A percentile compares a stretch with the other conserved stretches of the same genome.
These are phyloP conservation scores for Arxiozyma slooffiae DNA, from an alignment of 1,139 yeast species.

Conservation along the genomic window DNA sequence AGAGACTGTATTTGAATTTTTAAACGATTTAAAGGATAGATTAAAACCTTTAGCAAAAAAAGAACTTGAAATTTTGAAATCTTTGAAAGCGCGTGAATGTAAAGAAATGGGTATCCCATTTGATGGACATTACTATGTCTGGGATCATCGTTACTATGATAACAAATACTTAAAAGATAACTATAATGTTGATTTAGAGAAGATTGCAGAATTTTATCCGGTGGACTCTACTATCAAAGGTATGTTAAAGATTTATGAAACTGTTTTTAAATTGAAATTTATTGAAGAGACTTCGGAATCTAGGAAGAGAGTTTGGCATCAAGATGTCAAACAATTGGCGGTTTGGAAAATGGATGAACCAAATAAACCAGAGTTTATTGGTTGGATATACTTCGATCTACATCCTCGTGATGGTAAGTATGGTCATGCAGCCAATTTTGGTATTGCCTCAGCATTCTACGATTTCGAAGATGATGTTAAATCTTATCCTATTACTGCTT, in stretches of 20 bases:
- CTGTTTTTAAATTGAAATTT: constrained; percentile 57
- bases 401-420: constrained; percentile 83
- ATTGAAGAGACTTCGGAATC: constrained; percentile 38
- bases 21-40: constrained; percentile 50
- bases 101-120: constrained; percentile 35
- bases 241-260: constrained; percentile 64
- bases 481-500: constrained; percentile 59
- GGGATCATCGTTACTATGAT: constrained; percentile 67
- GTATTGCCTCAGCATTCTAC: constrained; percentile 52
- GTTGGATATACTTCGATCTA: constrained; percentile 70
- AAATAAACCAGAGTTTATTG: constrained; percentile 49
- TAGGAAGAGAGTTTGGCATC: constrained; percentile 52
- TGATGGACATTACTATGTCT: constrained; percentile 46
- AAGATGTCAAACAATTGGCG: constrained; percentile 64
- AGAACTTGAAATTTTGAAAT: constrained; percentile 43
- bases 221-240: constrained; percentile 53
- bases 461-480: constrained; percentile 39
- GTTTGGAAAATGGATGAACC: constrained; percentile 55
- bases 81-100: constrained; percentile 47
- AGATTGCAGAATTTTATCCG: constrained; percentile 72
- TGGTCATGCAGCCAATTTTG: constrained; percentile 81
- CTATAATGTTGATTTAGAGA: constrained; percentile 60
- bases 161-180: constrained; percentile 55
- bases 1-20: constrained; percentile 48
- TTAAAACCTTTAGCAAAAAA: constrained; percentile 48